These are phyloP conservation scores for Hamamelis virginiana DNA, from an alignment of 164 flowering plant genomes.

Conservation along the genomic window DNA sequence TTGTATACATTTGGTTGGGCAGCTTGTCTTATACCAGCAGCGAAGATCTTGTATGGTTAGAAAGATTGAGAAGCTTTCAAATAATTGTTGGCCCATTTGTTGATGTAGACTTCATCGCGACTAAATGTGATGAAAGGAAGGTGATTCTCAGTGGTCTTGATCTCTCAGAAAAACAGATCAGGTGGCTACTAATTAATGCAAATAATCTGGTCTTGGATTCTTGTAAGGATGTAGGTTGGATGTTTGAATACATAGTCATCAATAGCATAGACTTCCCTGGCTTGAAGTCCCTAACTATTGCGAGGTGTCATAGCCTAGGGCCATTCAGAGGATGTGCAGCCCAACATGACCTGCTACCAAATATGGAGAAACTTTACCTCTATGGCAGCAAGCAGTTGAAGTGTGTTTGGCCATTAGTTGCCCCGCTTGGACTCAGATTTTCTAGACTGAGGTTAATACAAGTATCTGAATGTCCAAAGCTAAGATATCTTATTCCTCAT, in stretches of 20 bases:
- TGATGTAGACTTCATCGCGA: too few species aligned
- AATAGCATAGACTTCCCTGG: background rate
- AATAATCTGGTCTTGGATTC: background rate
- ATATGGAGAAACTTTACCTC: slow-evolving; percentile 15
- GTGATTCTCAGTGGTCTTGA: slow-evolving; percentile 7
- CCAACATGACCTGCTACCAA: slow-evolving; percentile 8
- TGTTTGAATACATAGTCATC: slow-evolving; percentile 1
- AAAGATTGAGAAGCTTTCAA: slow-evolving; percentile 5
- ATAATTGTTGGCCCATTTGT: background rate
- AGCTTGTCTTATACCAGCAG: background rate
- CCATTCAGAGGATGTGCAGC: slow-evolving; percentile 9
- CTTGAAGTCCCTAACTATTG: slow-evolving; percentile 11
- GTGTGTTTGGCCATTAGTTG: slow-evolving; percentile 8
- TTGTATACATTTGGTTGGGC: slow-evolving; percentile 1
- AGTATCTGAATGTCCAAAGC: slow-evolving; percentile 1
- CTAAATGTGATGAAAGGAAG: slow-evolving; percentile 1
- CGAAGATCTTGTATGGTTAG: slow-evolving; percentile 2
- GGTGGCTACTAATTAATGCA: slow-evolving; percentile 9
- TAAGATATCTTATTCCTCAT: background rate
- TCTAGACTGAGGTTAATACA: slow-evolving; percentile 5
- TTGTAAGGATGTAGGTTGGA: slow-evolving; percentile 4
- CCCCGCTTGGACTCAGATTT: slow-evolving; percentile 5
- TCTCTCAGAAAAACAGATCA: slow-evolving; percentile 8
- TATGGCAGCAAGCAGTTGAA: background rate
- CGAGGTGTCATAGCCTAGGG: background rate